These are phyloP conservation scores for Nemania bipapillata DNA, from an alignment of 2,329 filamentous ascomycete species.

Conservation along the genomic window DNA sequence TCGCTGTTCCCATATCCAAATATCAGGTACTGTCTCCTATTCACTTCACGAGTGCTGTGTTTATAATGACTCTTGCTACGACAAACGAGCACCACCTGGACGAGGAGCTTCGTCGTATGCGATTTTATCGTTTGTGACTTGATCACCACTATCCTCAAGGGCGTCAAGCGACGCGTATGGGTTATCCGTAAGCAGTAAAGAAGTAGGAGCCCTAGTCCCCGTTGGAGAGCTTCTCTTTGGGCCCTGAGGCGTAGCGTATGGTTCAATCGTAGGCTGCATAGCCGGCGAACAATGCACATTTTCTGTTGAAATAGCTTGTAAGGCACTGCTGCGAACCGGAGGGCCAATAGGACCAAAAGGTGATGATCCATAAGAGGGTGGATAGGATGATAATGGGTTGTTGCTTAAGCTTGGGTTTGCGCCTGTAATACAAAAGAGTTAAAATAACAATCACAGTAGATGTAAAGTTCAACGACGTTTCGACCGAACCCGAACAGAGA, in stretches of 20 bases:
- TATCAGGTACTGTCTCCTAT: neutral
- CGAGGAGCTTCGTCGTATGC: slow-evolving; percentile 2
- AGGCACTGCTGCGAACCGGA: slow-evolving; percentile 36
- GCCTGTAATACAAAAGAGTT: neutral
- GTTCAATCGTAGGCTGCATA: slow-evolving; percentile 1
- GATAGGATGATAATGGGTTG: slow-evolving; percentile 19
- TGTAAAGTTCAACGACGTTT: neutral
- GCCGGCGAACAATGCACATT: neutral
- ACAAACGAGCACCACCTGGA: neutral
- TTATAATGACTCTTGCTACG: neutral
- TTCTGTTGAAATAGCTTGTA: neutral
- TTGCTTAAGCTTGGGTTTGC: slow-evolving; percentile 6
- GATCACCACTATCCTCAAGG: slow-evolving; percentile 35
- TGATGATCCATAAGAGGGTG: slow-evolving; percentile 43
- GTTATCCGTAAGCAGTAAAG: slow-evolving; percentile 39
- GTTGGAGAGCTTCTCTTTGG: slow-evolving; percentile 7
- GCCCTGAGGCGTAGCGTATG: neutral
- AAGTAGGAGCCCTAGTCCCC: neutral
- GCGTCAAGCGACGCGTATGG: slow-evolving; percentile 46
- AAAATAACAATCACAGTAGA: neutral
- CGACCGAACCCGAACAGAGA: neutral
- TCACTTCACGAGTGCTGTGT: neutral
- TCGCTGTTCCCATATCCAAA: neutral
- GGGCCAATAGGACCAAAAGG: slow-evolving; percentile 51
- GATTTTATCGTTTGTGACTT: neutral